Evolutionary conservation across 306 rosid genomes (phyloP), one percentile per base, ranked within the genome.

Genomic region (Lathyrus oleraceus): DNA sequence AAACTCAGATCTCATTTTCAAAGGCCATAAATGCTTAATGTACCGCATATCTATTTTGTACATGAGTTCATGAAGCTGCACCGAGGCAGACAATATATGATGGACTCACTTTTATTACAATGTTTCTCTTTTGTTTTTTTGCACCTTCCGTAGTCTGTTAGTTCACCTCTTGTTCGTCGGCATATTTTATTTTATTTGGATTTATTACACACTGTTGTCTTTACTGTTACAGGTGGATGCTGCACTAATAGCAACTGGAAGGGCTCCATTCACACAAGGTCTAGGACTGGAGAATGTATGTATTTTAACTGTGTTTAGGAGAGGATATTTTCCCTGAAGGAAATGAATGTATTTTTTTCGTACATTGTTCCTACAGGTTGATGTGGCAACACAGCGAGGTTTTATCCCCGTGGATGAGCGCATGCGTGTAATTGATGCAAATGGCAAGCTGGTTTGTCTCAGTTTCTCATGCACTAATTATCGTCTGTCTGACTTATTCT

Each of bases 261-360:
- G 99, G 77, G 96, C 97, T 38, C 97, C 99, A 25, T 91, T 88
- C 88, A 94, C 99, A 4, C 75, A 87, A 30, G 97, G 92, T 76
- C 99, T 94, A 81, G 99, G 97, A 67, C 84, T 94, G 87, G 97
- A 88, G 75, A 94, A 87, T 78, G 97, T 94, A 87, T 74, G 91
- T 32, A 77, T 70, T 69, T 82, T 76, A 67, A 20, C 48, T 73
- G 17, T 72, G 69, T 49, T 78, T 47, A 35, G 52, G 77, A 70
- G 35, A 36, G 25, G 25, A 5, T 23, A 4, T 19, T 62, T 38
- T 39, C 68, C 36, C 51, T 59, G 23, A 71, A 53, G 10, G 48
- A 71, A 73, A 23, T 48, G 56, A 52, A 58, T 38, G 17, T 25
- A 63, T 56, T 47, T 42, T 47, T 60, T 74, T 23, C 35, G 42